Base-by-base conservation (phyloP, 192 early-diverging fungal species). In the Endogone sp. region DNA sequence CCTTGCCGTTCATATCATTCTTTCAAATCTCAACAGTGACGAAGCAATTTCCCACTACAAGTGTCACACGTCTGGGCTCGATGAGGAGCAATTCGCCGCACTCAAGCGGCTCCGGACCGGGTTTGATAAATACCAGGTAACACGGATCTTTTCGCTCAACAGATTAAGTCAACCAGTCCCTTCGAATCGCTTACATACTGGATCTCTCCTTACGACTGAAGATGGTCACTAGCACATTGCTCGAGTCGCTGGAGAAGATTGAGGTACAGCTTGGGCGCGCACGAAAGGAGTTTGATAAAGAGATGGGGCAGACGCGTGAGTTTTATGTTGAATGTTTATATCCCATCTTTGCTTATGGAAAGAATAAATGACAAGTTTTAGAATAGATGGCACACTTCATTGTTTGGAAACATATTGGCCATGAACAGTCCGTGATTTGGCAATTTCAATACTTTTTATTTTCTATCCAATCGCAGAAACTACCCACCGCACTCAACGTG, bases 121-220 rank as follows among this genome's bases (percentile, higher is more conserved):
- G 30, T 70, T 70, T 23, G 69, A 70, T 22, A 65, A 70, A n/a
- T 70, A 70, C 64, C 69, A 64, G 30, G 69, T 70, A 23, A 3
- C 10, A 26, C 22, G 49, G 8, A 70, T 23, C 9, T n/a, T 63
- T 21, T 56, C 21, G 56, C 44, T 27, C 22, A 1, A 27, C 13
- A 44, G 22, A 63, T 64, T 55, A 26, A 4, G 25, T 64, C 4
- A 20, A 4, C 24, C 25, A 30, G 20, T 8, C 26, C 58, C 27
- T 59, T 61, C n/a, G n/a, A n/a, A n/a, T n/a, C n/a, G n/a, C n/a
- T n/a, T n/a, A n/a, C n/a, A n/a, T n/a, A n/a, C n/a, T n/a, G n/a
- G n/a, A n/a, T n/a, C n/a, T n/a, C n/a, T n/a, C n/a, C n/a, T n/a
- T 29, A 21, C 9, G 28, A 62, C 21, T 49, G 16, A 11, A 70